phyloP scores from a whole-genome alignment of 2,329 filamentous ascomycete genomes.

The Aureobasidium subglaciale region DNA sequence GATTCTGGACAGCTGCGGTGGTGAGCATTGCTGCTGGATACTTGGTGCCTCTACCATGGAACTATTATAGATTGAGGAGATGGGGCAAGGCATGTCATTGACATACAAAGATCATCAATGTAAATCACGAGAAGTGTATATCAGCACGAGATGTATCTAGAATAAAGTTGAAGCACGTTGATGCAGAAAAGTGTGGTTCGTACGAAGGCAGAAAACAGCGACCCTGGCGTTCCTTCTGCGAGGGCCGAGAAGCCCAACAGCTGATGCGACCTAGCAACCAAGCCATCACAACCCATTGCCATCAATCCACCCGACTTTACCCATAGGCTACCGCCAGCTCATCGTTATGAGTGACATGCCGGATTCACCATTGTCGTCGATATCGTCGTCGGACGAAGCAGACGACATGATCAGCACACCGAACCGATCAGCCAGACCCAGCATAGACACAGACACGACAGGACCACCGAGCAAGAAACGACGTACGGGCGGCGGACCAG shows the following conservation, averaged over 20 bases:
- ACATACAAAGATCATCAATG: not conserved
- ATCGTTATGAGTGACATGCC: conserved; percentile 12
- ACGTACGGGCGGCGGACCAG: conserved; percentile 25
- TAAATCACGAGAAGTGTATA: no score
- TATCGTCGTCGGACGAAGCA: conserved; percentile 52
- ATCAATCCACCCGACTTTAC: not conserved
- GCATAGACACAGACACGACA: conserved; percentile 33
- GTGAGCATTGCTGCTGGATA: not conserved
- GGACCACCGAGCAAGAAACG: conserved; percentile 33
- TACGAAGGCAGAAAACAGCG: not conserved
- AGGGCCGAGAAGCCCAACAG: not conserved
- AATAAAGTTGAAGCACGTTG: no score
- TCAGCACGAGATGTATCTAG: no score
- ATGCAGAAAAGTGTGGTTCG: not conserved
- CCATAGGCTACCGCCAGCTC: not conserved
- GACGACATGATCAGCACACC: conserved; percentile 48
- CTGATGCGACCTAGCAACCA: not conserved
- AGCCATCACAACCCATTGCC: not conserved
- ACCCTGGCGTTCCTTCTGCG: not conserved
- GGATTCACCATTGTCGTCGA: conserved; percentile 47
- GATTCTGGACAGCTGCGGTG: not conserved
- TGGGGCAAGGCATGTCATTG: not conserved
- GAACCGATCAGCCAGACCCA: conserved; percentile 39
- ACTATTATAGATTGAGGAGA: not conserved
- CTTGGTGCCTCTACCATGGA: not conserved